Conservation (phyloP, 305 asterid genomes). For the Andrographis paniculata region DNA sequence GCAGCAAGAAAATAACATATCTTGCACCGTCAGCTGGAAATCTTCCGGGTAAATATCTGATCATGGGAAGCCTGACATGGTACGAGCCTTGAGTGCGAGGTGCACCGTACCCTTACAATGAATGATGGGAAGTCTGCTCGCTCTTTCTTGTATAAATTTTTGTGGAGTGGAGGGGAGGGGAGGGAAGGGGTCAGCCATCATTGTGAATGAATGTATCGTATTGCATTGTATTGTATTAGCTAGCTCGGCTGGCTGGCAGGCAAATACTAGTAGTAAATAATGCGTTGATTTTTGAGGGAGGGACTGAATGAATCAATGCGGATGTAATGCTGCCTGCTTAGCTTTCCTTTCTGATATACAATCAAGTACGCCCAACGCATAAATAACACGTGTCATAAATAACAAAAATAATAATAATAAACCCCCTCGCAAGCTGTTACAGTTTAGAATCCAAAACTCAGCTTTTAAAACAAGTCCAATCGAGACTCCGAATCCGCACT, state of each 20-base stretch:
- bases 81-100: conserved; percentile 64
- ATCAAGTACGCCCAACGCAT: neutral
- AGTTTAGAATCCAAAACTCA: neutral
- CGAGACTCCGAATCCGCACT: conserved; percentile 29
- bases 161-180: too few relatives aligned
- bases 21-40: conserved; percentile 89
- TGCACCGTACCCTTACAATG: too few relatives aligned
- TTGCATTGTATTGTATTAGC: too few relatives aligned
- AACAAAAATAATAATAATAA: neutral
- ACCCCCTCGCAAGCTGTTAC: neutral
- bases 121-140: too few relatives aligned
- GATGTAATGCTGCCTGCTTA: neutral
- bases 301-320: neutral
- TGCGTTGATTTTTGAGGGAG: neutral
- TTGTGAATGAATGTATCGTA: too few relatives aligned
- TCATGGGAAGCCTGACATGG: conserved; percentile 90
- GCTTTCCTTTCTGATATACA: neutral
- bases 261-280: too few relatives aligned
- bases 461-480: conserved; percentile 22
- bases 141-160: too few relatives aligned
- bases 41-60: conserved; percentile 77
- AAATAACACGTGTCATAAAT: neutral
- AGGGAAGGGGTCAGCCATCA: too few relatives aligned
- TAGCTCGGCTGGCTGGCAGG: too few relatives aligned
- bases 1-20: conserved; percentile 81